These are phyloP conservation scores for Porcisia hertigi DNA, from an alignment of 208 protist species.

Conservation along the genomic window DNA sequence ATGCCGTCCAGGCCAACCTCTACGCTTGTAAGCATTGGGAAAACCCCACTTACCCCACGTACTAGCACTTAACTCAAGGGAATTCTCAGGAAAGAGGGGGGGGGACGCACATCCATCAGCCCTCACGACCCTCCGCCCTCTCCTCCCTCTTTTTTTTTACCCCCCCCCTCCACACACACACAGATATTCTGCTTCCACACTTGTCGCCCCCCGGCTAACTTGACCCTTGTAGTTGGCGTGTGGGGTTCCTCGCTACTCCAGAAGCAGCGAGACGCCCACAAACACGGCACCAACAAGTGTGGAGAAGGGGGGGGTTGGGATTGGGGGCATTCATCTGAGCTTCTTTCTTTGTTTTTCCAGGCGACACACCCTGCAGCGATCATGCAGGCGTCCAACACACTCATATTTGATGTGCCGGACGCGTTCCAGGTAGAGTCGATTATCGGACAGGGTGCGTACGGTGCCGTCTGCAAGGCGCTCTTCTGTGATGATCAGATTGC, in stretches of 20 bases:
- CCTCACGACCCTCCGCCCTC: not conserved
- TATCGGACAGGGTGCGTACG: conserved; percentile 93
- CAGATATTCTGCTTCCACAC: not conserved
- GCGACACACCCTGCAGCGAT: not conserved
- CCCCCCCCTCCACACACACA: not conserved
- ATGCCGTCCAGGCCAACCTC: too few species aligned
- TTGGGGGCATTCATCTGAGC: not conserved
- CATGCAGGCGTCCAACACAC: conserved; percentile 41
- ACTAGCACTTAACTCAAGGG: too few species aligned
- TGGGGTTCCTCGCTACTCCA: not conserved
- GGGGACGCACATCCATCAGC: not conserved
- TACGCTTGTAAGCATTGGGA: too few species aligned
- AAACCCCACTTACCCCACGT: too few species aligned
- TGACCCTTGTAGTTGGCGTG: not conserved
- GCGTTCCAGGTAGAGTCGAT: conserved; percentile 90
- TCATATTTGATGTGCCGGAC: conserved; percentile 90
- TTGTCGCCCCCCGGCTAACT: not conserved
- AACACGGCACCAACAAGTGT: not conserved
- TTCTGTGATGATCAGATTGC: conserved; percentile 79
- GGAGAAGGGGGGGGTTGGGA: not conserved
- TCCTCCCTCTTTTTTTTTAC: not conserved
- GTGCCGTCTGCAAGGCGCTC: conserved; percentile 91
- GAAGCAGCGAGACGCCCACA: not conserved
- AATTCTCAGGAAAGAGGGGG: not conserved
- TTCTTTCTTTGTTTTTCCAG: too few species aligned